These are phyloP conservation scores for Eucalyptus viminalis DNA, from an alignment of 345 rosid species.

Conservation along the genomic window DNA sequence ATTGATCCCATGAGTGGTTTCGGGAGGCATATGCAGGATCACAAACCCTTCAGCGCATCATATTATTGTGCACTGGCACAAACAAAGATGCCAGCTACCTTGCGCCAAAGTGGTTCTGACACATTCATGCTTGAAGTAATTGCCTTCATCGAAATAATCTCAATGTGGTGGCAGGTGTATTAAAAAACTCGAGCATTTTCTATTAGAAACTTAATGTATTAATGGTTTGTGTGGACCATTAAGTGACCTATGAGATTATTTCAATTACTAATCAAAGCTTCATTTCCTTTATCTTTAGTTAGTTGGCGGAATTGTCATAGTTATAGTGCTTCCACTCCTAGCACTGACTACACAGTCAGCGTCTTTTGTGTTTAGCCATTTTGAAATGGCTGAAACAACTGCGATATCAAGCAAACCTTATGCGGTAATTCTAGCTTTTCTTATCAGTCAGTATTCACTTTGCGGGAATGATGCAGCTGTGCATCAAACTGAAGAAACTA, in stretches of 20 bases:
- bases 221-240: not conserved
- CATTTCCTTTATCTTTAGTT: slow-evolving; percentile 4
- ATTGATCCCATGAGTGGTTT: too few species aligned
- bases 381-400: slow-evolving; percentile 23
- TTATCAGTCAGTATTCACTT: slow-evolving; percentile 28
- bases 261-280: not conserved
- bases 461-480: slow-evolving; percentile 59
- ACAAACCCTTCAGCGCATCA: too few species aligned
- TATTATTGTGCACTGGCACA: slow-evolving; percentile 12
- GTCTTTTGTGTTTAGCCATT: slow-evolving; percentile 38
- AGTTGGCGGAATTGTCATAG: slow-evolving; percentile 40
- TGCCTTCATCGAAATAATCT: slow-evolving; percentile 46
- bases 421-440: slow-evolving; percentile 11
- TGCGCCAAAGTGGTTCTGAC: slow-evolving; percentile 41
- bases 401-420: slow-evolving; percentile 43
- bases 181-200: not conserved
- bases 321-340: slow-evolving; percentile 46
- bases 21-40: too few species aligned
- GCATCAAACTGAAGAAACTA: slow-evolving; percentile 57
- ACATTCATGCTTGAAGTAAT: slow-evolving; percentile 41
- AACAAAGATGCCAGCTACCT: slow-evolving; percentile 45
- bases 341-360: slow-evolving; percentile 30
- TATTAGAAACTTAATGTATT: not conserved
- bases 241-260: not conserved
- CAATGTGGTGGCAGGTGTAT: slow-evolving; percentile 55